Evolutionary conservation across 306 rosid genomes (phyloP).

Genomic region (Dalbergia cochinchinensis): DNA sequence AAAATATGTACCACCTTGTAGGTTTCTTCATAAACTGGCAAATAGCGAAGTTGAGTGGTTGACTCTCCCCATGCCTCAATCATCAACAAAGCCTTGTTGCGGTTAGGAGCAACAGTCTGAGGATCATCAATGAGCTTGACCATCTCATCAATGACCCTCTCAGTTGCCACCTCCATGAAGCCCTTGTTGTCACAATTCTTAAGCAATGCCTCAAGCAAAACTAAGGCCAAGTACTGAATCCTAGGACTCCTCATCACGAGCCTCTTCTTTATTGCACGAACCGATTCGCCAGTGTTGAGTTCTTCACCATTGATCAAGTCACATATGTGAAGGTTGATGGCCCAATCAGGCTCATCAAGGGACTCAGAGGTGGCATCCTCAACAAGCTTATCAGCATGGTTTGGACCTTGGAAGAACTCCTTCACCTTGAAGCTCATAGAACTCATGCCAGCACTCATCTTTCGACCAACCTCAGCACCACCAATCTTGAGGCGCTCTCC

Average conservation of each 20-base stretch:
- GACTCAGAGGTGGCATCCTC: slow-evolving; percentile 84
- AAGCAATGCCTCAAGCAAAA: slow-evolving; percentile 80
- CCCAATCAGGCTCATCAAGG: slow-evolving; percentile 85
- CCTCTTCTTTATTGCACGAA: slow-evolving; percentile 75
- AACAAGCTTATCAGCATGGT: slow-evolving; percentile 74
- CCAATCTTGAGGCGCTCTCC: slow-evolving; percentile 88
- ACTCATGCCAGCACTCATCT: slow-evolving; percentile 85
- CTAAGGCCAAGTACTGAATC: slow-evolving; percentile 73
- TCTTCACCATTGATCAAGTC: slow-evolving; percentile 76
- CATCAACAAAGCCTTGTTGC: slow-evolving; percentile 79
- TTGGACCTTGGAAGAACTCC: slow-evolving; percentile 85
- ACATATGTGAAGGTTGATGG: slow-evolving; percentile 75
- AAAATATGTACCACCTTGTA: slow-evolving; percentile 69
- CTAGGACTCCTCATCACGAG: slow-evolving; percentile 67
- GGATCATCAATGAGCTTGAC: slow-evolving; percentile 84
- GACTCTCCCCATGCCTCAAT: slow-evolving; percentile 91
- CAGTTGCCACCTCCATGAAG: slow-evolving; percentile 91
- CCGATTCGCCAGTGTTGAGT: slow-evolving; percentile 68
- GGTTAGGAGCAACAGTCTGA: slow-evolving; percentile 67
- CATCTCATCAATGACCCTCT: slow-evolving; percentile 96
- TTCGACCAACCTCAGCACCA: slow-evolving; percentile 80
- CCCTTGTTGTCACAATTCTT: slow-evolving; percentile 93
- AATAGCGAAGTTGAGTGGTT: slow-evolving; percentile 79
- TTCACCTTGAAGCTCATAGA: slow-evolving; percentile 86
- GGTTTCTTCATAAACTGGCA: slow-evolving; percentile 89